Evolutionary conservation across 148 eudicot species (phyloP), one percentile per base, ranked within the genome.

Genomic region (Rhododendron ferrugineum): DNA sequence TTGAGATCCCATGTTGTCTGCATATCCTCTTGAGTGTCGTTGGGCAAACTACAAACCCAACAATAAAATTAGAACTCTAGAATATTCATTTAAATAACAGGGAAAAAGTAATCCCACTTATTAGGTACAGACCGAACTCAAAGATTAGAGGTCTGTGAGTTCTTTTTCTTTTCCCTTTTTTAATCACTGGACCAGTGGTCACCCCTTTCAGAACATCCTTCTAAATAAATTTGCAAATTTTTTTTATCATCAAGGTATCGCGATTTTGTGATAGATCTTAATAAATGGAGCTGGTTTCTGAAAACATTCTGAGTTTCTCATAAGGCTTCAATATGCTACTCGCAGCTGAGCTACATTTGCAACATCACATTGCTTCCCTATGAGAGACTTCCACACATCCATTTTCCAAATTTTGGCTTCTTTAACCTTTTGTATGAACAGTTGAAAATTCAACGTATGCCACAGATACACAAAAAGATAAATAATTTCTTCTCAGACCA

Each of bases 1-100:
- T 92, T 76, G 94, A 91, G 85, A 96, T 95, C 79, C 99, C 99
- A 83, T 95, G 97, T 81, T 92, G 95, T 90, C 99, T 90, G 90
- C 99, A 96, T 83, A 96, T 96, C 90, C 99, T 94, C 89, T 96
- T 96, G 50, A 96, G 89, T 18, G 99, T 96, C 15, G 99, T 96
- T 13, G 99, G 99, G 83, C 99, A 96, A 84, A 96, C 99, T 96
- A 86, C 88, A 87, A 89, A 86, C n/a, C 13, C 26, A 64, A 23
- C 40, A 82, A 64, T 3, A 78, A 26, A 42, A n/a, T 28, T 10
- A 75, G 11, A 1, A 46, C 32, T 22, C 34, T 18, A 28, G 3
- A 15, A 64, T 26, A 84, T 7, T 73, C 16, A 1, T 40, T 36
- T 16, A 73, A 15, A 36, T 73, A 73, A 73, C 44, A 73, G 6